Evolutionary conservation across 176 grass and related monocot species (phyloP), one percentile per base, ranked within the genome.

Genomic region (Saccharum officinarum): DNA sequence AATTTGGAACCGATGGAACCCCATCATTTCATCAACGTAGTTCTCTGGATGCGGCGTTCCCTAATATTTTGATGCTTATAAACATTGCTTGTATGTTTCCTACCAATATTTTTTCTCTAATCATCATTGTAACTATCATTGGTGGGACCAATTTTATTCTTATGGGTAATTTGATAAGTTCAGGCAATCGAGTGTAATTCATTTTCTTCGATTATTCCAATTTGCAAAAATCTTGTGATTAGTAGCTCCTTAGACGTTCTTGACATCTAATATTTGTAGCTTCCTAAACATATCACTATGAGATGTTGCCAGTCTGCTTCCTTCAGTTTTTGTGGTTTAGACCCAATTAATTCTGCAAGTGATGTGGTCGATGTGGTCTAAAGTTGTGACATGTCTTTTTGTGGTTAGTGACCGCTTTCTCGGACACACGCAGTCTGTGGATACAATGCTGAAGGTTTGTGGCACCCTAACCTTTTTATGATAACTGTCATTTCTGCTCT

Each of bases 381-480:
- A 71, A 60, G 52, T 61, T 66, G 25, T 92, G 75, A 75, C 66
- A 42, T 40, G 50, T 69, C 66, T 25, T 70, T 90, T 75, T 86
- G 39, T 85, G 70, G 50, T 38, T 49, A 98, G 93, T 95, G 97
- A 98, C 67, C 91, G 97, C 59, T 98, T 95, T 77, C 82, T 96
- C 71, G 97, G 97, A n/a, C 97, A 98, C 62, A 80, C 97, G 44
- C 85, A 94, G 54, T 98, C 91, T 67, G 86, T 98, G 75, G 97
- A 98, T 89, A 94, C 92, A 66, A 67, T 96, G 84, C 88, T 98
- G 75, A 98, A 98, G 93, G 97, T 94, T 75, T 55, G 86, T 67
- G 26, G 7, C 39, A 25, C 25, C 34, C 17, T 67, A 76, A 59
- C 63, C 18, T 84, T 71, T 11, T 26, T 66, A 18, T 26, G 71